phyloP scores from a whole-genome alignment of 225 moss, liverwort and hornwort species.

The Sphagnum contortum region DNA sequence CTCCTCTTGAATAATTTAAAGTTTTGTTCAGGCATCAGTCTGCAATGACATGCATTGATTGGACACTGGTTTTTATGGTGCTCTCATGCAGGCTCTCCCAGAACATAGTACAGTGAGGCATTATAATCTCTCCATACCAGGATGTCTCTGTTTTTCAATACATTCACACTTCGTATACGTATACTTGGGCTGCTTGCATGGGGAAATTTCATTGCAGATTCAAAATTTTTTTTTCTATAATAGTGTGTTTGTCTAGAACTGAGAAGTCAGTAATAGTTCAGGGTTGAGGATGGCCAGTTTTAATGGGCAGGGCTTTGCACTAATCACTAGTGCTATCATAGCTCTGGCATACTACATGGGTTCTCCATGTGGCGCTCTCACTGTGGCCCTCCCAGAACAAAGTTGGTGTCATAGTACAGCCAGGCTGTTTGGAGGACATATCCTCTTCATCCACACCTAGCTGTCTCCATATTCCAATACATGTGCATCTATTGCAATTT shows the following conservation, averaged over 20 bases:
- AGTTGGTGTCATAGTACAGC: conserved; percentile 10
- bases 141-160: no score
- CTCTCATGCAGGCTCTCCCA: no score
- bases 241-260: no score
- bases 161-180: no score
- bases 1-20: background rate
- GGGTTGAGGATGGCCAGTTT: background rate
- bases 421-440: background rate
- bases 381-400: conserved; percentile 3
- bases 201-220: no score
- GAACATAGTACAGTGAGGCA: no score
- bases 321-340: conserved; percentile 1
- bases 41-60: no score
- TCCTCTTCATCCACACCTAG: background rate
- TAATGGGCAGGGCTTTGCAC: background rate
- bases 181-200: no score
- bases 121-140: no score
- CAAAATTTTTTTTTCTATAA: no score
- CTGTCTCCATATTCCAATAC: background rate
- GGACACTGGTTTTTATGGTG: no score
- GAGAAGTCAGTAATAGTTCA: no score
- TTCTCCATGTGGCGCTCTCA: conserved; percentile 7
- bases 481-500: background rate
- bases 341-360: conserved; percentile 5
- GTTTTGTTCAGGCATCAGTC: background rate